Evolutionary conservation across 2,329 filamentous ascomycete species (phyloP).

Genomic region (Simplicillium aogashimaense): DNA sequence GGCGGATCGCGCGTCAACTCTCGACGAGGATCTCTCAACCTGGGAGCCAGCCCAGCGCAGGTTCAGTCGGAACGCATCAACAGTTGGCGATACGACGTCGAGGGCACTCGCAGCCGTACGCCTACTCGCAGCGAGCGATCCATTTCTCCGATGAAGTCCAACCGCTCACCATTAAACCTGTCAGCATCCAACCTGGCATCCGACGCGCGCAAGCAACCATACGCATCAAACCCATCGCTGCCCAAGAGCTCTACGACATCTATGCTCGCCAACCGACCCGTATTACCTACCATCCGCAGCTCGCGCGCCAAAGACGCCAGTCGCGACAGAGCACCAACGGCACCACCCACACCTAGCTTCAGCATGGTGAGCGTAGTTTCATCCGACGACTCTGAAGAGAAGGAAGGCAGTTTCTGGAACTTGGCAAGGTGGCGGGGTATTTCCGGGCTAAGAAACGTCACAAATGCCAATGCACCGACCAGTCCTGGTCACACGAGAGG

Average conservation of each 20-base stretch:
- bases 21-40: slow-evolving; percentile 42
- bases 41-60: slow-evolving; percentile 16
- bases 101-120: slow-evolving; percentile 29
- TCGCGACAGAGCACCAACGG: slow-evolving; percentile 15
- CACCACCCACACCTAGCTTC: slow-evolving; percentile 47
- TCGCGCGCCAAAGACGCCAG: slow-evolving; percentile 14
- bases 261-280: neutral
- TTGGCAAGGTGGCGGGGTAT: slow-evolving; percentile 40
- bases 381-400: slow-evolving; percentile 27
- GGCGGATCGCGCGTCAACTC: slow-evolving; percentile 37
- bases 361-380: slow-evolving; percentile 29
- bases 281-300: slow-evolving; percentile 9
- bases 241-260: slow-evolving; percentile 7
- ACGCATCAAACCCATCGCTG: slow-evolving; percentile 15
- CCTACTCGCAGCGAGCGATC: slow-evolving; percentile 42
- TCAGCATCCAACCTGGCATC: slow-evolving; percentile 30
- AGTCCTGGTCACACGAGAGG: slow-evolving; percentile 10
- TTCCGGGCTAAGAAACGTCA: slow-evolving; percentile 20
- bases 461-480: slow-evolving; percentile 4
- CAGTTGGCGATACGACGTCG: slow-evolving; percentile 69
- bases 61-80: slow-evolving; percentile 65
- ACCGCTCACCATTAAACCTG: slow-evolving; percentile 23
- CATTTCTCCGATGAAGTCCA: slow-evolving; percentile 40
- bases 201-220: slow-evolving; percentile 35
- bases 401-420: slow-evolving; percentile 45